Conservation (phyloP, 768 basidiomycete genomes). For the Hydnum rufescens region DNA sequence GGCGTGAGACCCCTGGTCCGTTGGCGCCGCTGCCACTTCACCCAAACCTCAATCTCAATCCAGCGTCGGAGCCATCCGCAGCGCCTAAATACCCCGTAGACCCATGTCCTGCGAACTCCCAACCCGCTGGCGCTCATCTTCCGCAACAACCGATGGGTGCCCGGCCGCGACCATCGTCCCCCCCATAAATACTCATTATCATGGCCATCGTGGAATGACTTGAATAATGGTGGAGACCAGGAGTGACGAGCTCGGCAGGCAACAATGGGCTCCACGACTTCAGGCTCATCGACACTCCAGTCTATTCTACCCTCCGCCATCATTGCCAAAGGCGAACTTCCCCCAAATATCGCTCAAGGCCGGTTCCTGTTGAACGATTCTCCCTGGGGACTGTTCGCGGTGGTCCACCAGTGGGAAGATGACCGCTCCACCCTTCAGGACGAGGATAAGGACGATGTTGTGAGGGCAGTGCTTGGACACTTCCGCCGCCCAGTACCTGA, state of each 20-base stretch:
- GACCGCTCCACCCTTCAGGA: no score
- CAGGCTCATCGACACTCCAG: not conserved
- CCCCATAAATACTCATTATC: no score
- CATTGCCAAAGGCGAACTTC: not conserved
- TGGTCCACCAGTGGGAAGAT: conserved; percentile 20
- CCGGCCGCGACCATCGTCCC: no score
- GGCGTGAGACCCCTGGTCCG: no score
- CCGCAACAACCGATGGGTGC: no score
- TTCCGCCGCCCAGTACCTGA: conserved; percentile 66
- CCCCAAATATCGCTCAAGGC: not conserved
- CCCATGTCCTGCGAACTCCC: no score
- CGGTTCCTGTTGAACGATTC: not conserved
- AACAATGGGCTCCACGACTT: conserved; percentile 31
- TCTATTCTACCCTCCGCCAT: not conserved
- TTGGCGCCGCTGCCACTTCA: not conserved
- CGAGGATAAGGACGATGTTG: conserved; percentile 34
- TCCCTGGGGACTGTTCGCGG: conserved; percentile 4
- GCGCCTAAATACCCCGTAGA: no score
- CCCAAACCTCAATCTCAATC: no score
- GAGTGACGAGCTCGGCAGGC: conserved; percentile 29
- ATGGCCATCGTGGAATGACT: no score
- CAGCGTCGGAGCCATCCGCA: no score
- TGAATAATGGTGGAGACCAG: no score
- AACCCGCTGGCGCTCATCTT: no score
- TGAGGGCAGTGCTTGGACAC: conserved; percentile 31